Percentiles rank a stretch among this genome's conserved stretches.
phyloP scores from a whole-genome alignment of 306 rosid genomes.

The Malus sieversii region DNA sequence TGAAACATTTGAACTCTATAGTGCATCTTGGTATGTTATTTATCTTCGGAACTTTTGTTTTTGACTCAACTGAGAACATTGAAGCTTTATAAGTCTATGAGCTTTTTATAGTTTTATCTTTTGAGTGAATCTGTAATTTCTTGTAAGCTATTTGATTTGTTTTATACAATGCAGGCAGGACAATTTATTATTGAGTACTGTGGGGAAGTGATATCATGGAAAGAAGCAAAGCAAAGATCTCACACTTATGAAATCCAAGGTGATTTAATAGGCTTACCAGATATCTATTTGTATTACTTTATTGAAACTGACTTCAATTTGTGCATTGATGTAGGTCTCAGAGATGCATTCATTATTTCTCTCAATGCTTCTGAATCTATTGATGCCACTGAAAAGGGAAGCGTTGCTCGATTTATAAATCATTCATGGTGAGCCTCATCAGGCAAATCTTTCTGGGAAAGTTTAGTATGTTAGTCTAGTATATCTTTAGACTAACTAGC shows the following conservation, averaged over 20 bases:
- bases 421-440: constrained; percentile 81
- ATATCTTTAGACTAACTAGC: background rate
- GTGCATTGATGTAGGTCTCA: constrained; percentile 60
- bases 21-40: background rate
- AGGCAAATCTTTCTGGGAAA: constrained; percentile 10
- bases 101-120: background rate
- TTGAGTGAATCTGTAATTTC: background rate
- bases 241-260: constrained; percentile 83
- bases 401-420: constrained; percentile 86
- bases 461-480: background rate
- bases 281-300: constrained; percentile 5
- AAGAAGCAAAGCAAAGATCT: constrained; percentile 88
- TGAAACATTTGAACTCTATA: background rate
- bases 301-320: constrained; percentile 14
- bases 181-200: constrained; percentile 82
- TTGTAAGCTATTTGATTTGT: constrained; percentile 9
- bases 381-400: constrained; percentile 94
- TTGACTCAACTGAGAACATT: background rate
- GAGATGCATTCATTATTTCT: constrained; percentile 83
- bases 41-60: background rate
- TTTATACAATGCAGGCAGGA: constrained; percentile 49
- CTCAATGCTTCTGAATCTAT: constrained; percentile 86
- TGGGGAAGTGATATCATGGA: constrained; percentile 96
- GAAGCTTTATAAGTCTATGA: background rate
- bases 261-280: constrained; percentile 19